Base-by-base conservation (phyloP, 2,329 filamentous ascomycete species). In the Huntiella decipiens region DNA sequence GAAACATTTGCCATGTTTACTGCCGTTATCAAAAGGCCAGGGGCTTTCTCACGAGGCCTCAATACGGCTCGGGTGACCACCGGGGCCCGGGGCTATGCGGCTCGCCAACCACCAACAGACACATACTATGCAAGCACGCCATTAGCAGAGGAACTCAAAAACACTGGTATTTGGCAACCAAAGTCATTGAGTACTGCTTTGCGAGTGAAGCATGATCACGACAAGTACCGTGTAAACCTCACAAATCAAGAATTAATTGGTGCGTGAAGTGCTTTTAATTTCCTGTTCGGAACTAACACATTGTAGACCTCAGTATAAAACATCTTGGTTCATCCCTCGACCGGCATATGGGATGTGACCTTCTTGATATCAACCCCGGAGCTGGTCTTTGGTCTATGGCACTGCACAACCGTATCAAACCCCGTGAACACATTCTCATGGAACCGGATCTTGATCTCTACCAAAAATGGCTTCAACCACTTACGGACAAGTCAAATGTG, bases 321-420 rank as follows among this genome's bases (percentile, higher is more conserved):
- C 82, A 82, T 50, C 63, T 92, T n/a, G 74, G 71, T 2, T 70
- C 72, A 1, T 76, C 75, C 2, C 68, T 96, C 13, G 63, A 74
- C 32, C 71, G 74, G 38, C 79, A 91, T 59, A 64, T 67, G 43
- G 82, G 83, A 45, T 86, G 87, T 61, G 86, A 93, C 55, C 70
- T 96, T 38, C 66, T 98, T 54, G 88, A 96, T 57, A 65, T 94
- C 47, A 84, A 87, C 58, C 88, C 88, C 0, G 86, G 86, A 11
- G 64, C 65, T 1, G 84, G 86, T 6, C 45, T 93, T 2, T 91
- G 81, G 74, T 93, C 87, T 32, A 66, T 66, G 22, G 82, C 79
- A 54, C 65, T 96, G 1, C 77, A 94, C 57, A 68, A 83, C 0
- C 63, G 71, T 39, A 66, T 98, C 5, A 64, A 84, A 54, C 88